Evolutionary conservation across 331 rosid genomes (phyloP), one percentile per base, ranked within the genome.

Genomic region (Rhamnella rubrinervis): DNA sequence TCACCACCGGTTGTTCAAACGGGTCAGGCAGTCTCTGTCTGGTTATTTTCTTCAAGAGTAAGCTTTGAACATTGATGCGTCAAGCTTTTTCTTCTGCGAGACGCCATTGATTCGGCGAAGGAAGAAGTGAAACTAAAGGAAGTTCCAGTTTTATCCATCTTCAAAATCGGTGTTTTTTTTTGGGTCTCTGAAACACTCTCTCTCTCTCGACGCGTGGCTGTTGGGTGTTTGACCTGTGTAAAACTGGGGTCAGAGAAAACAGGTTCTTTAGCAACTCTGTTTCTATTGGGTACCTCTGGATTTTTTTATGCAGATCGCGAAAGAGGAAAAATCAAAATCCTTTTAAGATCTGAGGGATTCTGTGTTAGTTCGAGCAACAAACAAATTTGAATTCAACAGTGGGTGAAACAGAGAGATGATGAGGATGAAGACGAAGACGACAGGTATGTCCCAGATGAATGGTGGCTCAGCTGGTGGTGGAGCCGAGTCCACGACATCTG

Each of bases 401-500:
- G 10, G 26, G 65, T 61, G 25, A 53, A 59, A 12, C 6, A 39
- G 46, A 57, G 85, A 68, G 81, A 86, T 88, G 86, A 88, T 86
- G 89, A 86, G 83, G 63, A 72, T 74, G 31, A 78, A 69, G 71
- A 82, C 60, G 1, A 82, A 82, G 71, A 50, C 55, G 28, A 59
- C 70, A 50, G 90, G 87, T 19, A 7, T 87, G 20, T 59, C 84
- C 7, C 63, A 81, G 31, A 75, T 82, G 70, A 88, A 86, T 21
- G 91, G 84, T 0, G 64, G 81, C 17, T 59, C 80, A 1, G 74
- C 26, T 49, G 85, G 66, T 55, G 68, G 76, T 9, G 82, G 73
- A 31, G 72, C 71, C 23, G 98, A 86, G 77, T 18, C 82, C 2
- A 84, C 81, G 59, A 66, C 86, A 17, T 68, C 55, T 51, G 98